phyloP scores from a whole-genome alignment of 768 basidiomycete species.

The Pilatotrama ljubarskyi region DNA sequence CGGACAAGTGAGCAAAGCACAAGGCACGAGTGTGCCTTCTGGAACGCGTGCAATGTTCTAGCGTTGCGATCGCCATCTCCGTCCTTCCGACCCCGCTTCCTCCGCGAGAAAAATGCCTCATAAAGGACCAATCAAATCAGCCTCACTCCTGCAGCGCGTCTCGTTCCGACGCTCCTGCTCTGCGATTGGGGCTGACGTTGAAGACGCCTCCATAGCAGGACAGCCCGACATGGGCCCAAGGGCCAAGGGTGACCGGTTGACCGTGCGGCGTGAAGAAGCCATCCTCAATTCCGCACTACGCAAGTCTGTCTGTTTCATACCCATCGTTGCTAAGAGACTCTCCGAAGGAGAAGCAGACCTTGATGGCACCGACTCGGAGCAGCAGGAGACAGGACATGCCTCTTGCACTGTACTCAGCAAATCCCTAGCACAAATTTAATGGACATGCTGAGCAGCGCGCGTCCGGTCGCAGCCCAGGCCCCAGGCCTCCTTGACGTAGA shows the following conservation, averaged over 20 bases:
- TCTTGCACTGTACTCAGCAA: too few relatives aligned
- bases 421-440: too few relatives aligned
- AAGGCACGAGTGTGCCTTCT: background rate
- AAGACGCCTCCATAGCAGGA: too few relatives aligned
- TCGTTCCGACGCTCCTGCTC: background rate
- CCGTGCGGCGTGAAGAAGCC: too few relatives aligned
- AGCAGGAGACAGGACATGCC: background rate
- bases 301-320: background rate
- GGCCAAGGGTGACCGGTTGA: too few relatives aligned
- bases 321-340: background rate
- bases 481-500: too few relatives aligned
- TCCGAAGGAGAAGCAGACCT: background rate
- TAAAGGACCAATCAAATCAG: background rate
- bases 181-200: background rate
- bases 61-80: slow-evolving; percentile 8
- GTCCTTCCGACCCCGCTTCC: background rate
- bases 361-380: background rate
- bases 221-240: too few relatives aligned
- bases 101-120: slow-evolving; percentile 6
- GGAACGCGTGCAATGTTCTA: background rate
- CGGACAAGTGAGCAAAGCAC: background rate
- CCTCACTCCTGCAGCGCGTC: background rate
- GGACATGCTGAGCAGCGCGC: too few relatives aligned
- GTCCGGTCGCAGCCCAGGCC: too few relatives aligned
- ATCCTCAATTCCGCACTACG: too few relatives aligned